Evolutionary conservation across 2,329 filamentous ascomycete genomes (phyloP).

Genomic region (Colletotrichum sp.): DNA sequence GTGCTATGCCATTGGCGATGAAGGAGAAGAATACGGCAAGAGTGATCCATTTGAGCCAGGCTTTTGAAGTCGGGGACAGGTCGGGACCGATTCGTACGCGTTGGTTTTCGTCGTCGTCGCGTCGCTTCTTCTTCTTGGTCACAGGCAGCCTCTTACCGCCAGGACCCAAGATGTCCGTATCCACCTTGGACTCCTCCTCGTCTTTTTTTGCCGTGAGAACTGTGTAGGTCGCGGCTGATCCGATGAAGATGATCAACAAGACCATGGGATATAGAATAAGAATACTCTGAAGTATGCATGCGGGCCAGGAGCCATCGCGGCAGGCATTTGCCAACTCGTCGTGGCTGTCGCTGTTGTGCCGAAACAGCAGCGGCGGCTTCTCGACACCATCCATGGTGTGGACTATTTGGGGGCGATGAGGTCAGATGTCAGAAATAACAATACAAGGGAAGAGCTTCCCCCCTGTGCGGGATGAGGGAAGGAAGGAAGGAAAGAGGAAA

Average conservation of each 20-base stretch:
- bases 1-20: conserved; percentile 72
- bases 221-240: conserved; percentile 57
- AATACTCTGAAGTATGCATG: conserved; percentile 45
- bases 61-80: conserved; percentile 62
- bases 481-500: background rate
- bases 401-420: conserved; percentile 7
- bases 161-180: conserved; percentile 70
- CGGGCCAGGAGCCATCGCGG: conserved; percentile 14
- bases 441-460: conserved; percentile 11
- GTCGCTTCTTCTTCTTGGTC: conserved; percentile 61
- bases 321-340: conserved; percentile 7
- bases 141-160: conserved; percentile 86
- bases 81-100: conserved; percentile 39
- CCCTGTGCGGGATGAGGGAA: conserved; percentile 1
- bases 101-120: conserved; percentile 32
- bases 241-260: conserved; percentile 57
- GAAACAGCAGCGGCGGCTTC: conserved; percentile 23
- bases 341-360: background rate
- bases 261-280: conserved; percentile 58
- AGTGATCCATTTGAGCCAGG: conserved; percentile 78
- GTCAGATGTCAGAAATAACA: conserved; percentile 19
- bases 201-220: conserved; percentile 55
- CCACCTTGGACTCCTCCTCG: conserved; percentile 46
- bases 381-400: conserved; percentile 40
- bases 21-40: conserved; percentile 76